Evolutionary conservation across 1,284 basidiomycete genomes (phyloP).

Genomic region (Agroathelia rolfsii): DNA sequence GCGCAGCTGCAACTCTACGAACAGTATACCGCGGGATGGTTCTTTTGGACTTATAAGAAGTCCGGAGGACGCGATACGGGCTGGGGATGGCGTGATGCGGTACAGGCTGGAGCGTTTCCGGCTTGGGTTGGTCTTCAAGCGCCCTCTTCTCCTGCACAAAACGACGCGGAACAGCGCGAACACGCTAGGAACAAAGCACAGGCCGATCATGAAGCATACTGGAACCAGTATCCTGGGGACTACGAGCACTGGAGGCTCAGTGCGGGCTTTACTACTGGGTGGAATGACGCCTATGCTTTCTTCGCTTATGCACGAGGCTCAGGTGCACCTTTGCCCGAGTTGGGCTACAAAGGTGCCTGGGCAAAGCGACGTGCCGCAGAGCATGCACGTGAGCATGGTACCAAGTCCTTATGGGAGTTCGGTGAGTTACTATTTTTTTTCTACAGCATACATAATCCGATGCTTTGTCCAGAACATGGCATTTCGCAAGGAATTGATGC

Average conservation of each 20-base stretch:
- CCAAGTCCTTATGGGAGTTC: constrained; percentile 50
- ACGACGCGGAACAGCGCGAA: too few species aligned
- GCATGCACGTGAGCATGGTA: constrained; percentile 31
- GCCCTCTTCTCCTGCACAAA: too few species aligned
- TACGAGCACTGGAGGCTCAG: constrained; percentile 62
- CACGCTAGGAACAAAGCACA: too few species aligned
- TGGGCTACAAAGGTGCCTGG: constrained; percentile 59
- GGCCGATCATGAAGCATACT: constrained; percentile 47
- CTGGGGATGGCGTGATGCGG: constrained; percentile 70
- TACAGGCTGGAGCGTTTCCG: constrained; percentile 55
- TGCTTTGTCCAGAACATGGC: constrained; percentile 49
- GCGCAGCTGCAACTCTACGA: constrained; percentile 70
- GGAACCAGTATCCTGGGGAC: constrained; percentile 39
- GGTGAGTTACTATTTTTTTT: constrained; percentile 30
- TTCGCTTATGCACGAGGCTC: constrained; percentile 20
- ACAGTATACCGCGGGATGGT: constrained; percentile 62
- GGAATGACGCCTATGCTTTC: constrained; percentile 63
- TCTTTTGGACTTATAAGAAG: constrained; percentile 87
- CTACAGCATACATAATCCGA: too few species aligned
- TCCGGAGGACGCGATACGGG: constrained; percentile 59
- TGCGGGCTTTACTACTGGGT: constrained; percentile 57
- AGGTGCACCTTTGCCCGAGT: constrained; percentile 28
- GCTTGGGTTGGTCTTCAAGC: constrained; percentile 35
- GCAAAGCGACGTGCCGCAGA: constrained; percentile 35
- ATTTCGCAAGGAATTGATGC: constrained; percentile 37